Evolutionary conservation across 2,329 filamentous ascomycete species (phyloP).

Genomic region (Ophiosphaerella narmari): DNA sequence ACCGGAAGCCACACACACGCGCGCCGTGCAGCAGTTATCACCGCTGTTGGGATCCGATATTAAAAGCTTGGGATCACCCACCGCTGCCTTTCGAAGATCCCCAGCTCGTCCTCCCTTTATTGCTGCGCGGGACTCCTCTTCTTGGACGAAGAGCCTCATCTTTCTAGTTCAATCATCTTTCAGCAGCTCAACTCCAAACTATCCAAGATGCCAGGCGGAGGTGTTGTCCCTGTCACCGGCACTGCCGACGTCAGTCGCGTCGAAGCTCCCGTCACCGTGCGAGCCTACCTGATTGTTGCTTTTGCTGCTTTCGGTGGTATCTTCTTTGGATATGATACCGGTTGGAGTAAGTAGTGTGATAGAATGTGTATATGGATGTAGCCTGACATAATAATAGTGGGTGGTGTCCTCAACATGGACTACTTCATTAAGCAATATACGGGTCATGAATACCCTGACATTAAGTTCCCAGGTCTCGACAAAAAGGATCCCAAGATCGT

Average conservation of each 20-base stretch:
- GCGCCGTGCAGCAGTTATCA: conserved; percentile 39
- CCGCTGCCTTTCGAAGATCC: conserved; percentile 23
- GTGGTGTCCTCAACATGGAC: conserved; percentile 59
- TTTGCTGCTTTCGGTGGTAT: conserved; percentile 61
- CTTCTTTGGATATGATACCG: conserved; percentile 80
- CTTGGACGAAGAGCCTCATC: conserved; percentile 19
- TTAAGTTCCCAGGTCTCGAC: background rate
- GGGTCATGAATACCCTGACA: conserved; percentile 43
- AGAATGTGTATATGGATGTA: no score
- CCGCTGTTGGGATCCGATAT: conserved; percentile 29
- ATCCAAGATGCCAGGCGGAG: conserved; percentile 44
- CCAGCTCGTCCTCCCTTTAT: conserved; percentile 27
- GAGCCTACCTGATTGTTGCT: conserved; percentile 52
- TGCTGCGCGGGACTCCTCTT: conserved; percentile 27
- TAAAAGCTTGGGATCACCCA: conserved; percentile 36
- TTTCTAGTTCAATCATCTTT: conserved; percentile 8
- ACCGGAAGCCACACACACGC: conserved; percentile 29
- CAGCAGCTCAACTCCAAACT: conserved; percentile 11
- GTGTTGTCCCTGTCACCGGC: conserved; percentile 41
- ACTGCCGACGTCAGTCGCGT: conserved; percentile 53
- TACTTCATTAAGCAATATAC: conserved; percentile 45
- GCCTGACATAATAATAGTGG: no score
- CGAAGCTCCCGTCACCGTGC: conserved; percentile 55
- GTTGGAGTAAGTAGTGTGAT: conserved; percentile 63
- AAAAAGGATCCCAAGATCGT: conserved; percentile 61